phyloP scores from a whole-genome alignment of 23 red algal species.

The Gracilaria vermiculophylla region DNA sequence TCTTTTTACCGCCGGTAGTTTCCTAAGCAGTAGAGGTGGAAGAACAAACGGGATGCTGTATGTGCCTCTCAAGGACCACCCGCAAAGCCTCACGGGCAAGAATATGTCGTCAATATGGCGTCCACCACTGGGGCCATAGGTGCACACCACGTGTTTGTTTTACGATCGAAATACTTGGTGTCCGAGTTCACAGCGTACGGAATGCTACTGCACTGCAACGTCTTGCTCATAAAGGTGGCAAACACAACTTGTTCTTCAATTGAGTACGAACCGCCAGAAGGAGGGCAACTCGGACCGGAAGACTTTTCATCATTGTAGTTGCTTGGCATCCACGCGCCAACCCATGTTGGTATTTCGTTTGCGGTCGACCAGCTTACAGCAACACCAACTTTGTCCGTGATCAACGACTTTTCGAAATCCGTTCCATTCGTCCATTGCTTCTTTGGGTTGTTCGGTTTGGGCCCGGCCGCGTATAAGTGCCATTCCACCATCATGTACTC shows the following conservation, averaged over 20 bases:
- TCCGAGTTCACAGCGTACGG: conserved; percentile 13
- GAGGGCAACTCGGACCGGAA: neutral
- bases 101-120: neutral
- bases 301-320: neutral
- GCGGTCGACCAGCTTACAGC: neutral
- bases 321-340: conserved; percentile 11
- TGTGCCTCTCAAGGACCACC: too few relatives aligned
- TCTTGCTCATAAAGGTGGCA: conserved; percentile 3
- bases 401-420: neutral
- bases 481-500: conserved; percentile 23
- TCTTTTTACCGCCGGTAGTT: too few relatives aligned
- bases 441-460: neutral
- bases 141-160: neutral
- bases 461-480: conserved; percentile 14
- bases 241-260: neutral
- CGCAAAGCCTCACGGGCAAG: neutral
- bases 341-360: conserved; percentile 6
- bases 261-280: neutral
- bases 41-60: too few relatives aligned
- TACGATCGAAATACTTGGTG: neutral
- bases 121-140: neutral
- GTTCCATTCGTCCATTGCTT: conserved; percentile 15
- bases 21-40: too few relatives aligned
- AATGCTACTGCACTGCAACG: neutral
- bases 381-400: neutral